A percentile compares a stretch with the other conserved stretches of the same genome.
Evolutionary conservation across 2,329 filamentous ascomycete species (phyloP).

Genomic region (Claviceps humidiphila): DNA sequence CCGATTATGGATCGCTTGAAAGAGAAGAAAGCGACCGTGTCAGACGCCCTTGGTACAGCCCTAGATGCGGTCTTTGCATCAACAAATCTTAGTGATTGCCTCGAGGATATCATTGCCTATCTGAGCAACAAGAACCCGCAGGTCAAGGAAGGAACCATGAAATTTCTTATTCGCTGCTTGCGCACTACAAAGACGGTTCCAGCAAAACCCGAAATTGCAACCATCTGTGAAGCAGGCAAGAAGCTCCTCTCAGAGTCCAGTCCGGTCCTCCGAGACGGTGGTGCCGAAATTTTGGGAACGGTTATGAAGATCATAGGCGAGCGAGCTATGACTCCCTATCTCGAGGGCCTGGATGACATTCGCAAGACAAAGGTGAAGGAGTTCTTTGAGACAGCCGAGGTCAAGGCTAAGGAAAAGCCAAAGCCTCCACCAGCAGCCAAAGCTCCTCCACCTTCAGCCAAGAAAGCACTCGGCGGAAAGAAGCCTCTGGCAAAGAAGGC

Average conservation of each 20-base stretch:
- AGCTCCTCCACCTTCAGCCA: conserved; percentile 32
- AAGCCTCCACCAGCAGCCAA: conserved; percentile 58
- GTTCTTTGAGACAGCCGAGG: conserved; percentile 53
- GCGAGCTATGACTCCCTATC: conserved; percentile 80
- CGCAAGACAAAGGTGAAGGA: conserved; percentile 93
- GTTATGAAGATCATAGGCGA: conserved; percentile 99
- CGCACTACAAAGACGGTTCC: conserved; percentile 75
- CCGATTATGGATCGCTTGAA: conserved; percentile 93
- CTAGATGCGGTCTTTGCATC: conserved; percentile 56
- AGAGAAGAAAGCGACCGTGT: conserved; percentile 85
- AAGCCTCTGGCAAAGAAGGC: conserved; percentile 32
- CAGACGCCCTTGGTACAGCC: conserved; percentile 76
- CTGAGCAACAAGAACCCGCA: conserved; percentile 93
- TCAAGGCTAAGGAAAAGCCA: conserved; percentile 52
- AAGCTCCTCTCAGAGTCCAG: conserved; percentile 84
- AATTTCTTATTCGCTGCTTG: conserved; percentile 81
- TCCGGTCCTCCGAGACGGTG: conserved; percentile 72
- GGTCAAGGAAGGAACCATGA: conserved; percentile 89
- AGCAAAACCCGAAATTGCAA: conserved; percentile 66
- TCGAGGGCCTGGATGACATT: conserved; percentile 91
- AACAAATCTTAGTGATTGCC: conserved; percentile 65
- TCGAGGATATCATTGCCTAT: conserved; percentile 82
- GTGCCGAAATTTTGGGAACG: conserved; percentile 83
- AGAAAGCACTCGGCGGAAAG: conserved; percentile 33
- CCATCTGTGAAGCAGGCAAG: conserved; percentile 77